Percentiles rank a stretch among this genome's conserved stretches.
These are phyloP conservation scores for Lipomyces lipofer DNA, from an alignment of 805 yeast genomes.

Conservation along the genomic window DNA sequence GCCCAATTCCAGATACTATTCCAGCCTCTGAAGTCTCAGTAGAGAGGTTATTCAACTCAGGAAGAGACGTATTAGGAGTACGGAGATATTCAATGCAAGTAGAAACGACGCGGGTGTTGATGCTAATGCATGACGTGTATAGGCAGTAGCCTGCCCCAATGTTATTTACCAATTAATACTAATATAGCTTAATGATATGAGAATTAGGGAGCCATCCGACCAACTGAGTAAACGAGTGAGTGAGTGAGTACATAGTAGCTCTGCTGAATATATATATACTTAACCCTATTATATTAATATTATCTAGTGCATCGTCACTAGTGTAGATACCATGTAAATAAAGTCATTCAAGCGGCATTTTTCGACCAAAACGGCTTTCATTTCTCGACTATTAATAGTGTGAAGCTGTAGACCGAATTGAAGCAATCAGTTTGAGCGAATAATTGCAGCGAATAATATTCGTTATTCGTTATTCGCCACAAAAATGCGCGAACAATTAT, in stretches of 20 bases:
- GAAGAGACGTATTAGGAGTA: neutral
- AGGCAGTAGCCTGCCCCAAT: neutral
- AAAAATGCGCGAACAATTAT: too few relatives aligned
- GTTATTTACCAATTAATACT: neutral
- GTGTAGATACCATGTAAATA: too few relatives aligned
- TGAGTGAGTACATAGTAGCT: neutral
- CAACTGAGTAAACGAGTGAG: neutral
- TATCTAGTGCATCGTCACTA: neutral
- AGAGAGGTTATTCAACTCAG: neutral
- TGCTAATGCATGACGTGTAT: neutral
- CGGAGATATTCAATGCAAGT: neutral
- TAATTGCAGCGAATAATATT: too few relatives aligned
- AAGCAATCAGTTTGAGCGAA: too few relatives aligned
- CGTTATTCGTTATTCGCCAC: too few relatives aligned
- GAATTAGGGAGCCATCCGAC: neutral
- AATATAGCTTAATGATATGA: neutral
- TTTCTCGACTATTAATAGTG: too few relatives aligned
- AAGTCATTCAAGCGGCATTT: too few relatives aligned
- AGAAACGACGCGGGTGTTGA: conserved; percentile 1
- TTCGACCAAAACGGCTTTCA: too few relatives aligned
- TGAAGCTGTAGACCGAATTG: too few relatives aligned
- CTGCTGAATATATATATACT: neutral
- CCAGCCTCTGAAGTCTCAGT: too few relatives aligned
- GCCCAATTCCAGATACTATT: too few relatives aligned
- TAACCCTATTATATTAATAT: neutral